Evolutionary conservation across 139 green algal genomes (phyloP), one percentile per base, ranked within the genome.

Genomic region (Volvox africanus): DNA sequence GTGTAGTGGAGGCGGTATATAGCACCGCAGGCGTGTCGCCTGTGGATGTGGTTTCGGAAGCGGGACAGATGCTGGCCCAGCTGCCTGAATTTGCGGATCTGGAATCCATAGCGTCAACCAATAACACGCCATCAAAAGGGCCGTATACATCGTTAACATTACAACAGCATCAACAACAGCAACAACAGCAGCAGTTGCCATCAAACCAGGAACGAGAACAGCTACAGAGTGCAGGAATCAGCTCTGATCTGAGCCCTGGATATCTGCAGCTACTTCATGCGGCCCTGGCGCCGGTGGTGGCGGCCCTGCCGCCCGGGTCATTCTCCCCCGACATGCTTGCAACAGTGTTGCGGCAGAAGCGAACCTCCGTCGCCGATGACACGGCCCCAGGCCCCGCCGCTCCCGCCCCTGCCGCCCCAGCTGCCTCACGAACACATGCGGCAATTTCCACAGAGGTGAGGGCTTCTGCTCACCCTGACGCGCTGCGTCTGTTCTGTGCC

Each of bases 201-300:
- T 55, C 44, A 55, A 14, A 55, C 9, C 44, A 55, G 44, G 44
- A 5, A 55, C 44, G 9, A 55, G 9, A 14, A 5, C 44, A 55
- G 44, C 9, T 55, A 55, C 44, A 55, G 44, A 55, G 44, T 55
- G 44, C 5, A 55, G 44, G 44, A 14, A 55, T 55, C 44, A 55
- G 44, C 44, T 55, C 44, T 55, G 5, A 55, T 55, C 44, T 9
- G 44, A 55, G 44, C 44, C 44, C 44, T 9, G 9, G 9, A 55
- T 55, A 55, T 55, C 44, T 79, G 71, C 26, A 79, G 71, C 13
- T 81, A 0, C 5, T 84, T 24, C 78, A 84, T 16, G 78, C 78
- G 36, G 78, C 78, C 20, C 78, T 84, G 37, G 37, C 78, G 78
- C 78, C 78, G 19, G 78, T 67, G 78, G 28, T 84, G 78, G 78